Base-by-base conservation (phyloP, 1,284 basidiomycete species). In the Microbotryum silenes-acaulis region DNA sequence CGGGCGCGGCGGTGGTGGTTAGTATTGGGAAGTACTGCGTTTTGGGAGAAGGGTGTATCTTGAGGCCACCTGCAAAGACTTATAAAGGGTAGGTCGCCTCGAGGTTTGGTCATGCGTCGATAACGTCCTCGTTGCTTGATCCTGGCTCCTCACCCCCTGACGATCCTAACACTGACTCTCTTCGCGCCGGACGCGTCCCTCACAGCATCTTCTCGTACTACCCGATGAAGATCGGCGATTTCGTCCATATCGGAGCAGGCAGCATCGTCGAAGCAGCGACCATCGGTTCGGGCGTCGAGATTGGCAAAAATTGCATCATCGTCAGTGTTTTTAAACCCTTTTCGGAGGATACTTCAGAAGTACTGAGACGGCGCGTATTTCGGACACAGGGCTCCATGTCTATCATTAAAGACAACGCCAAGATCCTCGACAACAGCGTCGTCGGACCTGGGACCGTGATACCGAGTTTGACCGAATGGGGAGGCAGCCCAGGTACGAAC, bases 181-280 rank as follows among this genome's bases (percentile, higher is more conserved):
- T 20, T 29, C 45, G 37, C 20, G 7, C 12, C 23, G 25, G 6
- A 3, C n/a, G 3, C 63, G 71, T 71, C n/a, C 10, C 9, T 1
- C 25, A 16, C 54, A 65, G 66, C 56, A 84, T 85, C 62, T 97
- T 96, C 81, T 97, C 96, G 70, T 97, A 96, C 77, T 97, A 97
- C 73, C 94, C 96, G 2, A 90, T 97, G 85, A 92, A 94, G 74
- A 85, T 98, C 31, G 89, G 91, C 2, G 93, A 98, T 76, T 86
- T 90, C 74, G 94, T 97, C 29, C 86, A 91, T 64, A 89, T 99
- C 54, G 96, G 94, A 6, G 82, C 87, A 20, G 83, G 85, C 63
- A 85, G 84, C 33, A 84, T 98, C 57, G 82, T 98, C 18, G 93
- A 99, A 77, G 94, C 96, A 1, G 92, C 93, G 0, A 88, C 86